These are phyloP conservation scores for Nannizzia gypsea DNA, from an alignment of 2,329 filamentous ascomycete genomes.

Conservation along the genomic window DNA sequence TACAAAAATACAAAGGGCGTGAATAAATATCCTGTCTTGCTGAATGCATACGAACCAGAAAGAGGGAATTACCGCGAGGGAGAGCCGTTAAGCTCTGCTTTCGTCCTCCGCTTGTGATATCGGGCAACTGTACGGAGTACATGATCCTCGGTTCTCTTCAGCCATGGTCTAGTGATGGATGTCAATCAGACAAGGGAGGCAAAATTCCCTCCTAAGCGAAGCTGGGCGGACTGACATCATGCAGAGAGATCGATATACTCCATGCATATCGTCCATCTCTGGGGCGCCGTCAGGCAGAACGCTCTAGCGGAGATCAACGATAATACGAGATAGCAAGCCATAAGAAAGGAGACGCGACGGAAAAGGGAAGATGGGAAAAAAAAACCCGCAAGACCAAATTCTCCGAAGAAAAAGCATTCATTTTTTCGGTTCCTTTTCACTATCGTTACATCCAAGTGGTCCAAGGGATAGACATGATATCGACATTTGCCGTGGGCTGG, in stretches of 20 bases:
- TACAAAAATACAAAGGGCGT: neutral
- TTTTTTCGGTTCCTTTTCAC: neutral
- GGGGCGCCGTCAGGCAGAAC: neutral
- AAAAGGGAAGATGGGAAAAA: neutral
- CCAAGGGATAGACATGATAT: neutral
- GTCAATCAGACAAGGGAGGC: neutral
- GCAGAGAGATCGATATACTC: neutral
- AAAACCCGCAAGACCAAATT: neutral
- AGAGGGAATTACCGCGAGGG: neutral
- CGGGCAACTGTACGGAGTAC: neutral
- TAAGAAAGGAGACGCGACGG: neutral
- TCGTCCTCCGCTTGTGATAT: neutral
- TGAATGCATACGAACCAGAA: neutral
- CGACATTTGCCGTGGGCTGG: too few species aligned
- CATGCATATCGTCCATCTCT: neutral
- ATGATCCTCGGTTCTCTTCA: too few species aligned
- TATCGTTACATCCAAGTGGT: neutral
- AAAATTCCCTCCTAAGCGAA: neutral
- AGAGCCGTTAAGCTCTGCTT: neutral
- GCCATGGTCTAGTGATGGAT: too few species aligned
- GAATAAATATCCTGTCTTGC: neutral
- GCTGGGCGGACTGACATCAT: neutral
- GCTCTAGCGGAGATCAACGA: neutral
- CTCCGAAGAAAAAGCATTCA: slow-evolving; percentile 4
- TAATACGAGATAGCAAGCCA: neutral